Evolutionary conservation across 169 alveolate species (phyloP), one percentile per base, ranked within the genome.

Genomic region (Amoebophrya sp.): DNA sequence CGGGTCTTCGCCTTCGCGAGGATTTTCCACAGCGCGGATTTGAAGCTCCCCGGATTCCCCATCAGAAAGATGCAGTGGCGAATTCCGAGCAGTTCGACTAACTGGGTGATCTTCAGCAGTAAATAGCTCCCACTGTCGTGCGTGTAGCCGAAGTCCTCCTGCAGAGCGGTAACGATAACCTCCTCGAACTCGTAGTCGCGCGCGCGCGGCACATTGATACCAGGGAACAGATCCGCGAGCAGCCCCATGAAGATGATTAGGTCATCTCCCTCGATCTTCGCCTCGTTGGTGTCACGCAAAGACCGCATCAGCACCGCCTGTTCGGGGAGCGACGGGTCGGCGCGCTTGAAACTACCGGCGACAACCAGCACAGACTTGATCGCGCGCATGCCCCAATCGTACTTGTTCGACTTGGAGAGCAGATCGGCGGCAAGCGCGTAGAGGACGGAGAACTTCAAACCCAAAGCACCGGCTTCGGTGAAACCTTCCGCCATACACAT

Each of bases 341-440:
- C 97, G 92, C 99, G 95, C 93, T 97, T 98, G 94, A 98, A 97
- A 69, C 97, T 96, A 69, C 99, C 99, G 23, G 99, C 99, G 69
- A 97, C 98, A 88, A 97, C 98, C 91, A 98, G 93, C 93, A 98
- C 99, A 29, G 98, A 96, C 94, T 98, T 98, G 93, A 97, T 97
- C 91, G 99, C 99, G 89, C 99, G 96, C 91, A 98, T 96, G 45
- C 99, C 99, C 99, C 99, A 98, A 96, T 98, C 99, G 92, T 97
- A 98, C 93, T 98, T 99, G 92, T 95, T 94, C 90, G 97, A 97
- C 92, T 97, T 97, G 38, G 98, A 95, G 89, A 98, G 96, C 91
- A 98, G 93, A 93, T 97, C 98, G 93, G 95, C 96, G 92, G 98
- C 95, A 92, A 98, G 93, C 67, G 97, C 96, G 91, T 97, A 98